phyloP scores from a whole-genome alignment of 305 asterid genomes.

The Fraxinus baroniana region DNA sequence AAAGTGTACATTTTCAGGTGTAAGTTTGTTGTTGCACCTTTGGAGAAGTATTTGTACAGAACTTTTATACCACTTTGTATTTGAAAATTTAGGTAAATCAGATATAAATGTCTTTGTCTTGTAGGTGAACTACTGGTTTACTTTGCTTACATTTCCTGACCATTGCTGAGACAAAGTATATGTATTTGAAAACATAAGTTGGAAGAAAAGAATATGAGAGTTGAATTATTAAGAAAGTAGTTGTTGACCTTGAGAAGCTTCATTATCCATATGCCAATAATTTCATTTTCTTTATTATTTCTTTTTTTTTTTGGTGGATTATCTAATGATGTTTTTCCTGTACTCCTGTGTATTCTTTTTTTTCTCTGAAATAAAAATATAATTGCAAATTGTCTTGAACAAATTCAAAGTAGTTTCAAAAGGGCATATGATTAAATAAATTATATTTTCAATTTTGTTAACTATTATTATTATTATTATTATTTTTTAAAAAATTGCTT shows the following conservation, averaged over 20 bases:
- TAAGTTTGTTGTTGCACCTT: slow-evolving; percentile 24
- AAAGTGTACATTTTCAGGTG: slow-evolving; percentile 29
- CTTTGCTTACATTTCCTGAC: neutral
- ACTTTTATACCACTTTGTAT: neutral
- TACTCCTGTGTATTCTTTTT: too few species aligned
- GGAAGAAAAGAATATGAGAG: neutral
- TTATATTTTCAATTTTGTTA: too few species aligned
- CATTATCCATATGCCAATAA: neutral
- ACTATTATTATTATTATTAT: too few species aligned
- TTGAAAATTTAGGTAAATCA: slow-evolving; percentile 6
- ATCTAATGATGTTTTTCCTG: too few species aligned
- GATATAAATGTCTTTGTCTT: slow-evolving; percentile 8
- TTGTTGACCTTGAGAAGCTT: neutral
- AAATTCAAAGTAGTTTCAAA: too few species aligned
- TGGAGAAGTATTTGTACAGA: slow-evolving; percentile 21
- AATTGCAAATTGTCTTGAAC: too few species aligned
- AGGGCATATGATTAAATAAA: too few species aligned
- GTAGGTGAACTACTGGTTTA: neutral
- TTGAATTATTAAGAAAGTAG: neutral
- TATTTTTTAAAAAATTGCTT: too few species aligned
- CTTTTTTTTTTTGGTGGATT: too few species aligned
- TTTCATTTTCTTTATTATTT: neutral
- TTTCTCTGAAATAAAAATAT: too few species aligned
- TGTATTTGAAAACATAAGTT: neutral
- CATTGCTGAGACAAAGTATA: neutral